Conservation (phyloP, 345 rosid species). For the Euphorbia lathyris region DNA sequence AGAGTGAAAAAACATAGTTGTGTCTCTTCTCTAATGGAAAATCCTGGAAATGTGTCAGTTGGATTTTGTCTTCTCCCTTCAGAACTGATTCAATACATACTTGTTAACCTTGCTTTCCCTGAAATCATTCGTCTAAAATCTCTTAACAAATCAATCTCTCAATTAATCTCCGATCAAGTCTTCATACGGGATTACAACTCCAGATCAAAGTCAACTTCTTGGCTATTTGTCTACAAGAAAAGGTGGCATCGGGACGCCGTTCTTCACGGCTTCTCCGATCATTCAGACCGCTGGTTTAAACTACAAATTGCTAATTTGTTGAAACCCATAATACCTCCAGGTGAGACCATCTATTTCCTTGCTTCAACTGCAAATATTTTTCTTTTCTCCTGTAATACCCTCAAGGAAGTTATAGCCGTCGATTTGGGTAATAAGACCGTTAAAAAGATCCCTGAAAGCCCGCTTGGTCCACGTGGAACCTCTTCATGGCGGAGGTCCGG, state of each 20-base stretch:
- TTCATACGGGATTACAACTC: conserved; percentile 54
- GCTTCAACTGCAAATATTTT: conserved; percentile 54
- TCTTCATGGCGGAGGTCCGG: conserved; percentile 78
- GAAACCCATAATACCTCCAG: conserved; percentile 34
- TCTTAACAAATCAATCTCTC: conserved; percentile 43
- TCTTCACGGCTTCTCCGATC: conserved; percentile 52
- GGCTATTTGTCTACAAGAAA: conserved; percentile 72
- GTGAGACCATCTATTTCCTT: conserved; percentile 55
- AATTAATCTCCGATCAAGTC: conserved; percentile 46
- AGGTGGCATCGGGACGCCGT: conserved; percentile 60
- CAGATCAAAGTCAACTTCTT: conserved; percentile 42
- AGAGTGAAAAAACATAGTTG: too few species aligned
- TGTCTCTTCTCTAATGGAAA: conserved; percentile 37
- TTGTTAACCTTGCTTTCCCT: conserved; percentile 53
- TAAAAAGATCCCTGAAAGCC: conserved; percentile 54
- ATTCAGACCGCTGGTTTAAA: conserved; percentile 56
- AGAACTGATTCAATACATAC: conserved; percentile 66
- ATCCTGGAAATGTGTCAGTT: conserved; percentile 22
- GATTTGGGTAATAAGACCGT: conserved; percentile 42
- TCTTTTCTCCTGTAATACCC: conserved; percentile 57
- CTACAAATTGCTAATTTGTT: conserved; percentile 43
- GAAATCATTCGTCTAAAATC: conserved; percentile 55
- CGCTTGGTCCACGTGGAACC: conserved; percentile 77
- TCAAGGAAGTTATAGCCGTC: conserved; percentile 51
- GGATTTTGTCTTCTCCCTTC: conserved; percentile 79